Conservation (phyloP, 2,329 filamentous ascomycete species). For the Zopfia rhizophila region DNA sequence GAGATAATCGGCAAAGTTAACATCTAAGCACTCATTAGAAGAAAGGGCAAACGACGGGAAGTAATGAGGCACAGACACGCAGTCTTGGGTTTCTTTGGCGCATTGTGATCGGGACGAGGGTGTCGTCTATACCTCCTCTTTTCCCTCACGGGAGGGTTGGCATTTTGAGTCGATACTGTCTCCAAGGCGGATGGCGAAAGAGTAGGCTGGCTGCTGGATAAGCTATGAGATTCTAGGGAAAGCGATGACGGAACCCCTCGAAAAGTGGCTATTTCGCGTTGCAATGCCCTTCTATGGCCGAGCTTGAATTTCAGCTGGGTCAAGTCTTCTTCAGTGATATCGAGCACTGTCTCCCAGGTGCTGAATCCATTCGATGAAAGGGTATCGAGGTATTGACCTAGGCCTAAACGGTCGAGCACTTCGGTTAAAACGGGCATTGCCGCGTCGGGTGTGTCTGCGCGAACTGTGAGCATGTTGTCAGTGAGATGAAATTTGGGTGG, state of each 20-base stretch:
- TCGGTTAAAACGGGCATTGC: constrained; percentile 30
- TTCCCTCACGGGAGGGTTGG: constrained; percentile 36
- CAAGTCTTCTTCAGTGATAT: constrained; percentile 54
- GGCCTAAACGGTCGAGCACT: constrained; percentile 44
- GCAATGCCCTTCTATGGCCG: constrained; percentile 50
- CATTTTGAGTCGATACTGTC: constrained; percentile 33
- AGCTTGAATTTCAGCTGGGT: constrained; percentile 51
- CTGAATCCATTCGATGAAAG: constrained; percentile 50
- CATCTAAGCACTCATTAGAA: constrained; percentile 39
- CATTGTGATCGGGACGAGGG: constrained; percentile 48
- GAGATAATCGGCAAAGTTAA: constrained; percentile 54
- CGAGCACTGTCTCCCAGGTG: constrained; percentile 50
- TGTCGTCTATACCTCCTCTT: constrained; percentile 52
- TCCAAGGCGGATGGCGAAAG: constrained; percentile 46
- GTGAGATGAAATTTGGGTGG: too few relatives aligned
- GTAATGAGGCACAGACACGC: constrained; percentile 40
- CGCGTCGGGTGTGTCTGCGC: constrained; percentile 8
- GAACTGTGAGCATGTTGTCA: neutral
- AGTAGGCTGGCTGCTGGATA: constrained; percentile 27
- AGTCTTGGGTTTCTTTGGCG: constrained; percentile 54
- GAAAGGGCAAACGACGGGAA: neutral
- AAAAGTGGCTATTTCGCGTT: constrained; percentile 53
- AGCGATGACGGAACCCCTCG: constrained; percentile 41
- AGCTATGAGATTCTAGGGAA: constrained; percentile 36
- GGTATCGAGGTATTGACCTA: constrained; percentile 38